phyloP scores from a whole-genome alignment of 1,139 yeast species.

The Torulaspora globosa region DNA sequence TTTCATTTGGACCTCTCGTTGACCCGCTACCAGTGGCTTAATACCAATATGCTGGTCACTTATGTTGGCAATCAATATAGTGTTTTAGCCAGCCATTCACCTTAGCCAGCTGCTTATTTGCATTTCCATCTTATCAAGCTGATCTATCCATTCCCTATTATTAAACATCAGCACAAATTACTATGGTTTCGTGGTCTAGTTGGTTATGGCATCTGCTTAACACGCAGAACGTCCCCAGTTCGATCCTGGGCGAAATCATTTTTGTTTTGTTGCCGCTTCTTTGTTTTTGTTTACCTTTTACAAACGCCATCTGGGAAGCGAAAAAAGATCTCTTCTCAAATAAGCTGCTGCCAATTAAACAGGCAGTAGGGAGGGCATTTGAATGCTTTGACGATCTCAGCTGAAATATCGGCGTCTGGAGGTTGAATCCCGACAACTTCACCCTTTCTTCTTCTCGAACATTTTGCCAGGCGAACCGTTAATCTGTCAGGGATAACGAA shows the following conservation, averaged over 20 bases:
- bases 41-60: too few relatives aligned
- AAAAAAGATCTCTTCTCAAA: neutral
- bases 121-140: too few relatives aligned
- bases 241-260: conserved; percentile 99
- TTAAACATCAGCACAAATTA: neutral
- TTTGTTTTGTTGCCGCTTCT: conserved; percentile 9
- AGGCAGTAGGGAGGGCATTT: neutral
- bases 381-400: conserved; percentile 1
- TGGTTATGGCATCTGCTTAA: conserved; percentile 99
- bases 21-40: too few relatives aligned
- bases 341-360: neutral
- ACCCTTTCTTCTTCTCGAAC: neutral
- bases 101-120: too few relatives aligned
- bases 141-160: too few relatives aligned
- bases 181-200: conserved; percentile 85
- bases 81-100: too few relatives aligned
- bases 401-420: neutral
- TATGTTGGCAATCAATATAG: too few relatives aligned
- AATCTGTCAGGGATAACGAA: neutral
- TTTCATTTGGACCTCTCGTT: too few relatives aligned
- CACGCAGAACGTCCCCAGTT: conserved; percentile 99
- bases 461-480: neutral
- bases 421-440: neutral
- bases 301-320: neutral
- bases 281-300: conserved; percentile 10